A percentile compares a stretch with the other conserved stretches of the same genome.
These are phyloP conservation scores for Nemania sp. DNA, from an alignment of 2,329 filamentous ascomycete species.

Conservation along the genomic window DNA sequence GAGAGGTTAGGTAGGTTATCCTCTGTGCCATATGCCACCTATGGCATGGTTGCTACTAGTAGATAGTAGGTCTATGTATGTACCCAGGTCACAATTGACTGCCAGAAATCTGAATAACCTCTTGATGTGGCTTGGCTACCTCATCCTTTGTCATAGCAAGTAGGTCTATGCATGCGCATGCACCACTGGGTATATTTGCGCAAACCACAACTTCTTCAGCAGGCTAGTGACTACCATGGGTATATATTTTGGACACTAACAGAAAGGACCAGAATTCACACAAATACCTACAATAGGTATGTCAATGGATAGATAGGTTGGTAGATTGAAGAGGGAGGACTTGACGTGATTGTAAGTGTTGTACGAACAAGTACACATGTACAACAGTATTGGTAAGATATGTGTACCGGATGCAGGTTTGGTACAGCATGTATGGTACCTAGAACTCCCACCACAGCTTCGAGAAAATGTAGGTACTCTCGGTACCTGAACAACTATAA, in stretches of 20 bases:
- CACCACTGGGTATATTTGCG: not conserved
- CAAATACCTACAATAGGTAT: no score
- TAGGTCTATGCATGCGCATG: not conserved
- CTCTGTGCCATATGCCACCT: no score
- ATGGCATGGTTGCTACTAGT: not conserved
- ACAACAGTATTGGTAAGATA: not conserved
- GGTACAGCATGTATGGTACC: conserved; percentile 15
- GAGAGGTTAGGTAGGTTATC: no score
- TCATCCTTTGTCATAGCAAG: not conserved
- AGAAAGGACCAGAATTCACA: conserved; percentile 8
- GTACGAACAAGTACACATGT: conserved; percentile 16
- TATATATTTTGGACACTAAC: conserved; percentile 6
- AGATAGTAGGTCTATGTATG: not conserved
- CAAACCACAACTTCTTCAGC: not conserved
- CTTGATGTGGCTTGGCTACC: not conserved
- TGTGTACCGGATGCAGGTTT: conserved; percentile 21
- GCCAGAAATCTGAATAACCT: not conserved
- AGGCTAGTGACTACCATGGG: no score
- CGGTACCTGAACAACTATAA: not conserved
- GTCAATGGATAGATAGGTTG: conserved; percentile 4
- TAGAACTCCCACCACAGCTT: not conserved
- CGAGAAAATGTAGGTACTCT: not conserved
- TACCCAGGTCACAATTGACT: not conserved
- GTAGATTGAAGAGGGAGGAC: conserved; percentile 22
- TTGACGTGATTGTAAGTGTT: conserved; percentile 25